A percentile compares a stretch with the other conserved stretches of the same genome.
Conservation (phyloP, 2,329 filamentous ascomycete genomes). For the Penicillium sp. region DNA sequence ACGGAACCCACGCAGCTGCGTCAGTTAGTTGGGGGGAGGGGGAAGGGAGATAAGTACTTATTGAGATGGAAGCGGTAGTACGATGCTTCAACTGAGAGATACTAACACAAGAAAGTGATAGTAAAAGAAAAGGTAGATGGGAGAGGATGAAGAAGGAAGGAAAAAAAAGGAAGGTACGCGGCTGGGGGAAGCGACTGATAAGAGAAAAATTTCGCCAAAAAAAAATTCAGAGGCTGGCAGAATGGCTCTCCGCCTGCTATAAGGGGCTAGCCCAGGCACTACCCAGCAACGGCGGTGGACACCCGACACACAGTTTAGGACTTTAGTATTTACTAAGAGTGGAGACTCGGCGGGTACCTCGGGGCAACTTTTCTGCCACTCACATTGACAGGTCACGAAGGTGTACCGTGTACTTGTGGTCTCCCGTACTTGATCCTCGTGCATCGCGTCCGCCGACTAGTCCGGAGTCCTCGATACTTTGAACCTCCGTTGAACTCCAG, state of each 20-base stretch:
- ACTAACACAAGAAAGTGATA: slow-evolving; percentile 20
- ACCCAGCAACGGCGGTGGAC: not conserved
- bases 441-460: not conserved
- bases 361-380: not conserved
- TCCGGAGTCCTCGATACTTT: not conserved
- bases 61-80: slow-evolving; percentile 11
- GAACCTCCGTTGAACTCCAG: not conserved
- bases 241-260: slow-evolving; percentile 32
- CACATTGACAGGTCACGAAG: not conserved
- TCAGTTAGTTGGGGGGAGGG: slow-evolving; percentile 29
- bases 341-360: slow-evolving; percentile 25
- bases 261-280: slow-evolving; percentile 18
- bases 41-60: slow-evolving; percentile 16
- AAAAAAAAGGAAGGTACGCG: slow-evolving; percentile 23
- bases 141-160: slow-evolving; percentile 17
- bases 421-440: not conserved
- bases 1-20: slow-evolving; percentile 35
- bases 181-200: slow-evolving; percentile 32
- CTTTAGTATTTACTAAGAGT: no score
- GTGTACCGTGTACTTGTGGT: not conserved
- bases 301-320: not conserved
- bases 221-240: slow-evolving; percentile 35
- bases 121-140: slow-evolving; percentile 2
- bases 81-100: slow-evolving; percentile 9
- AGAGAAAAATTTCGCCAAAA: slow-evolving; percentile 27